Conservation (phyloP, 225 moss, liverwort and hornwort genomes). For the Bryoerythrophyllum caledonicum region DNA sequence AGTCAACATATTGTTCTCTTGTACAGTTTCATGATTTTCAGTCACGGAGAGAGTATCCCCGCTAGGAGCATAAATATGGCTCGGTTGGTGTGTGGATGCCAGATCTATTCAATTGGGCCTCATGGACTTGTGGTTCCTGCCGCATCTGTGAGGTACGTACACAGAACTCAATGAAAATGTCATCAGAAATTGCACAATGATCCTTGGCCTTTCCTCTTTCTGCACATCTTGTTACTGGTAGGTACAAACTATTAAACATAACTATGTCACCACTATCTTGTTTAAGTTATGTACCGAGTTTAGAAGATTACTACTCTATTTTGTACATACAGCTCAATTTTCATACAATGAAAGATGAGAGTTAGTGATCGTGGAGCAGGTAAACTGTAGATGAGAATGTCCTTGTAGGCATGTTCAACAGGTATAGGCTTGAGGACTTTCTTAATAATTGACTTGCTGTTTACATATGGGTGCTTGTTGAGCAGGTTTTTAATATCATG, state of each 20-base stretch:
- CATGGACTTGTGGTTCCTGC: constrained; percentile 87
- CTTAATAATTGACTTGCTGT: background rate
- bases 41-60: background rate
- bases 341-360: constrained; percentile 1
- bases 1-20: background rate
- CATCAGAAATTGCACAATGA: background rate
- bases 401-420: background rate
- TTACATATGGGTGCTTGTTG: constrained; percentile 2
- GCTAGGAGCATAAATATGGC: constrained; percentile 12
- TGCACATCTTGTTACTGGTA: background rate
- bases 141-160: constrained; percentile 75
- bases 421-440: constrained; percentile 7
- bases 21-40: background rate
- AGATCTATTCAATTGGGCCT: constrained; percentile 93
- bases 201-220: constrained; percentile 4
- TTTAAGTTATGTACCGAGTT: background rate
- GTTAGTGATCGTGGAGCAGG: background rate
- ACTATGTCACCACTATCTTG: too few relatives aligned
- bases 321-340: constrained; percentile 5
- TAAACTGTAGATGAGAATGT: constrained; percentile 4
- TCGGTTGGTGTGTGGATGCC: constrained; percentile 24
- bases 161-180: constrained; percentile 15
- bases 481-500: constrained; percentile 12
- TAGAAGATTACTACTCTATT: background rate
- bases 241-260: background rate